These are phyloP conservation scores for Cicer arietinum DNA, from an alignment of 306 rosid species.

Conservation along the genomic window DNA sequence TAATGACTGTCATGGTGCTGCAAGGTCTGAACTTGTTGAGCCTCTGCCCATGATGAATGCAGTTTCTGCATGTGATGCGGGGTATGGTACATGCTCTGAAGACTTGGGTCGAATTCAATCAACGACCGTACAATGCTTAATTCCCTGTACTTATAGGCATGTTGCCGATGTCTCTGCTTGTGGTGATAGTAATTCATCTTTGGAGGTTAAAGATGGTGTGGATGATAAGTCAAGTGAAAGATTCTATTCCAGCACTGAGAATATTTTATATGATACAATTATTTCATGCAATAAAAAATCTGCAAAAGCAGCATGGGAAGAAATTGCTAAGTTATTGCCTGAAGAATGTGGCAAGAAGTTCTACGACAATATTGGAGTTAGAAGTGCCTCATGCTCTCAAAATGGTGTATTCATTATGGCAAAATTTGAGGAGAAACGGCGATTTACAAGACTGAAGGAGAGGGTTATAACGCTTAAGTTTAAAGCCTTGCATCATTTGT, in stretches of 20 bases:
- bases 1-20: constrained; percentile 77
- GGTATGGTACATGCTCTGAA: constrained; percentile 39
- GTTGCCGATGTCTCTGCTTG: constrained; percentile 39
- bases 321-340: constrained; percentile 56
- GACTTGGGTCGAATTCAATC: constrained; percentile 46
- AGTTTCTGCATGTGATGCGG: constrained; percentile 48
- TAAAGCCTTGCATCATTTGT: constrained; percentile 66
- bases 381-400: constrained; percentile 38
- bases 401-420: constrained; percentile 44
- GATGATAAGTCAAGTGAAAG: constrained; percentile 30
- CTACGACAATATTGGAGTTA: constrained; percentile 37
- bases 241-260: constrained; percentile 38
- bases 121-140: constrained; percentile 34
- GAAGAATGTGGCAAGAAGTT: constrained; percentile 34
- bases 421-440: constrained; percentile 60
- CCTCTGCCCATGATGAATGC: constrained; percentile 47
- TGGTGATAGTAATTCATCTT: constrained; percentile 42
- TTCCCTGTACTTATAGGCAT: constrained; percentile 47
- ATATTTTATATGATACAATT: constrained; percentile 48
- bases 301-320: constrained; percentile 54
- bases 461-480: constrained; percentile 68
- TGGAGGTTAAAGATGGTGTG: constrained; percentile 42
- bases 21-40: constrained; percentile 68
- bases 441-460: constrained; percentile 67
- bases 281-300: constrained; percentile 62